Evolutionary conservation across 441 rosid species (phyloP).

Genomic region (Isatis lusitanica): DNA sequence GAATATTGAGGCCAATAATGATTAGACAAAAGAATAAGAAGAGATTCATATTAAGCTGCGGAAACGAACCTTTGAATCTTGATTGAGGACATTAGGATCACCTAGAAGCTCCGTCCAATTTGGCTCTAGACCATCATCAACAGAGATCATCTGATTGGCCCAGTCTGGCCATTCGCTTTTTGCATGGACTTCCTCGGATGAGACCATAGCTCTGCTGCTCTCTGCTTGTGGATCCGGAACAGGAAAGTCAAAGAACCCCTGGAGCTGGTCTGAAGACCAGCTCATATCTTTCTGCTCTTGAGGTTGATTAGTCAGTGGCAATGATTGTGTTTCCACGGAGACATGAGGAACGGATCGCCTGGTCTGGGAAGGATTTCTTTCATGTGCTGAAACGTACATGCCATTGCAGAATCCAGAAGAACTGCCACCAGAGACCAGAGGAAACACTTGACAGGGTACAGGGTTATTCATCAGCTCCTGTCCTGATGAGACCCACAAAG

Average conservation of each 20-base stretch:
- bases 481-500: constrained; percentile 52
- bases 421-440: constrained; percentile 40
- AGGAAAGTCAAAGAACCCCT: constrained; percentile 52
- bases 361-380: constrained; percentile 42
- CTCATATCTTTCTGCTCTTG: constrained; percentile 48
- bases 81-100: constrained; percentile 45
- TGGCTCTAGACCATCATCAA: constrained; percentile 58
- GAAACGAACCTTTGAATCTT: constrained; percentile 54
- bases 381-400: constrained; percentile 38
- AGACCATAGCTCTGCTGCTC: constrained; percentile 42
- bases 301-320: constrained; percentile 35
- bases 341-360: constrained; percentile 49
- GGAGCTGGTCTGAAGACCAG: constrained; percentile 59
- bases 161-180: constrained; percentile 67
- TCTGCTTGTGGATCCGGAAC: constrained; percentile 51
- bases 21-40: not conserved
- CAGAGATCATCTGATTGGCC: constrained; percentile 68
- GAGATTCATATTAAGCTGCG: not conserved
- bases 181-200: constrained; percentile 44
- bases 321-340: constrained; percentile 42
- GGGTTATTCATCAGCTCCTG: constrained; percentile 49
- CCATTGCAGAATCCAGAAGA: constrained; percentile 41
- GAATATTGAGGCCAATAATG: not conserved
- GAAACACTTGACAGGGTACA: constrained; percentile 40
- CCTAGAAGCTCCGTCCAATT: constrained; percentile 71